Conservation (phyloP, 2,329 filamentous ascomycete genomes). For the Teratosphaeria destructans region DNA sequence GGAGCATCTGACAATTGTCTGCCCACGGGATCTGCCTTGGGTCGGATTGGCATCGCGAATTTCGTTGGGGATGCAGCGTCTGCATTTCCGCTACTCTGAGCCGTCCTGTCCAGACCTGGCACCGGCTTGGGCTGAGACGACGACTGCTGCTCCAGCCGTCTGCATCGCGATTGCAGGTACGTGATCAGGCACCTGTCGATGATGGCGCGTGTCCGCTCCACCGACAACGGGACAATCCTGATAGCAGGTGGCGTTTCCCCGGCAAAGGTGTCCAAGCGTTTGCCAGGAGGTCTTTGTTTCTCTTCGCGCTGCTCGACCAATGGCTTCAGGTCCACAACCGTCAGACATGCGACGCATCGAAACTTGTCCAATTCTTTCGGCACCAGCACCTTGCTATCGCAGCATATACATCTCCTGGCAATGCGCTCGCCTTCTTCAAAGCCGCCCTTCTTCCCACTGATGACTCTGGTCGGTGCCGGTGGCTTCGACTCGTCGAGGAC, state of each 20-base stretch:
- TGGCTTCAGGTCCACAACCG: conserved; percentile 63
- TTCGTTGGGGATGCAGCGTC: conserved; percentile 3
- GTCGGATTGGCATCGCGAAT: neutral
- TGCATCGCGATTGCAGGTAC: conserved; percentile 34
- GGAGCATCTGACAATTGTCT: conserved; percentile 12
- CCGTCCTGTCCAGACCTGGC: neutral
- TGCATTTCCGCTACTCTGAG: neutral
- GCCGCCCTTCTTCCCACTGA: conserved; percentile 19
- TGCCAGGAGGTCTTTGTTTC: neutral
- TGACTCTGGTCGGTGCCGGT: conserved; percentile 13
- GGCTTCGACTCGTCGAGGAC: conserved; percentile 26
- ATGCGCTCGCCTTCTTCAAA: conserved; percentile 49
- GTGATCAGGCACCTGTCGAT: conserved; percentile 44
- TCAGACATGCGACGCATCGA: conserved; percentile 73
- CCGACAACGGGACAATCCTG: conserved; percentile 40
- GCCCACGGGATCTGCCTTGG: neutral
- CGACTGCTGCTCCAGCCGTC: conserved; percentile 5
- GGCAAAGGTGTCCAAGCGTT: conserved; percentile 6
- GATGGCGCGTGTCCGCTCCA: conserved; percentile 49
- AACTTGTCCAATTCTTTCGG: conserved; percentile 63
- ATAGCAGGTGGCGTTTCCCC: conserved; percentile 3
- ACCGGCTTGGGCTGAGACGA: neutral
- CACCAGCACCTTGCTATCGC: conserved; percentile 70
- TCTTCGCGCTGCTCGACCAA: conserved; percentile 12
- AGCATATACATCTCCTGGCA: conserved; percentile 75